Evolutionary conservation across 2,329 filamentous ascomycete genomes (phyloP), one percentile per base, ranked within the genome.

Genomic region (Cryphonectria naterciae): DNA sequence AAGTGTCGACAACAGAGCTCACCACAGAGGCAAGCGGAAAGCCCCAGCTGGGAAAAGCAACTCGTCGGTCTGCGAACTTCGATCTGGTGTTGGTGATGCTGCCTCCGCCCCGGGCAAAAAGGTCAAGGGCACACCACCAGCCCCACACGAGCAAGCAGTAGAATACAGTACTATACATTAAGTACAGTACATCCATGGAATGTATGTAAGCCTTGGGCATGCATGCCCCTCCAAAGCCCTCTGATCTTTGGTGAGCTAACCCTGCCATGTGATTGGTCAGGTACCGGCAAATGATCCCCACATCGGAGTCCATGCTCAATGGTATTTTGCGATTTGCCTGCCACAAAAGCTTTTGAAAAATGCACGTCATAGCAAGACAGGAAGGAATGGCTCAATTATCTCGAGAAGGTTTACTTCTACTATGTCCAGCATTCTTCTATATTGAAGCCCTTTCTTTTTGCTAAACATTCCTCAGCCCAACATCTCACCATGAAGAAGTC

Each of bases 401-500:
- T 49, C 25, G n/a, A 8, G 8, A 37, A 39, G 22, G 19, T 61
- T 5, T 46, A 8, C 32, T 22, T 32, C 8, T 61, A 10, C 58
- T 7, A 22, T 22, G 10, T n/a, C 22, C n/a, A 60, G 22, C 2
- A 32, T n/a, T n/a, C 37, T 37, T n/a, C 22, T n/a, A 5, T 15
- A 17, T 28, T 25, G 22, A 46, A 25, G 17, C 6, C 19, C 46
- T 2, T 49, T 46, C 37, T 13, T 43, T 43, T 43, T 11, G 13
- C 4, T 19, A 25, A 1, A 1, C 37, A n/a, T 32, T 6, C 41
- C 32, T 15, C 41, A 39, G n/a, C 8, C 4, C 39, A 71, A 1
- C 2, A 73, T 71, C 46, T 19, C 46, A 67, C 32, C 71, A 25
- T 71, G 58, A 10, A 71, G 7, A 52, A 32, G 32, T 17, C 66